These are phyloP conservation scores for Pleurotus tuoliensis DNA, from an alignment of 768 basidiomycete species.

Conservation along the genomic window DNA sequence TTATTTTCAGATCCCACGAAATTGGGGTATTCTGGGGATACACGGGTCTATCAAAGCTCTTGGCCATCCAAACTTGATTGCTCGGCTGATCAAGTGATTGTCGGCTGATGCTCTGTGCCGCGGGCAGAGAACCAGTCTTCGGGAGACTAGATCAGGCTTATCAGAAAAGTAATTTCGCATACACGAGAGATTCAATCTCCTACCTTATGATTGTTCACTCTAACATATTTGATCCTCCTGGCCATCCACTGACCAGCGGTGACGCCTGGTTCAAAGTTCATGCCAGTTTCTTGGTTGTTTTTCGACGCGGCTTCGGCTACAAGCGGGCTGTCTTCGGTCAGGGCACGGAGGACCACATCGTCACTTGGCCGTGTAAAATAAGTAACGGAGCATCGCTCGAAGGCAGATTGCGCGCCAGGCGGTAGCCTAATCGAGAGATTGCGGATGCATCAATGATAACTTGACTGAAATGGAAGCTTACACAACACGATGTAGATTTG, in stretches of 20 bases:
- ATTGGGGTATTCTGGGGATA: too few species aligned
- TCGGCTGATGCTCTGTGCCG: too few species aligned
- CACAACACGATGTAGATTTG: constrained; percentile 63
- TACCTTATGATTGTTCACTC: constrained; percentile 40
- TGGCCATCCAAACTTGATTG: too few species aligned
- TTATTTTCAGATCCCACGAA: too few species aligned
- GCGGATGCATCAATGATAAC: background rate
- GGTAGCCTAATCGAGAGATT: constrained; percentile 40
- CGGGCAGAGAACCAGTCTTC: too few species aligned
- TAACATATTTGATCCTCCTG: constrained; percentile 39
- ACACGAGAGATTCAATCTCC: too few species aligned
- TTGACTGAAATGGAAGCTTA: constrained; percentile 21
- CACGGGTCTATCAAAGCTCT: too few species aligned
- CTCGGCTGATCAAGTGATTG: too few species aligned
- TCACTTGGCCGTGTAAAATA: constrained; percentile 66
- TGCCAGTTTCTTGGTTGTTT: constrained; percentile 22
- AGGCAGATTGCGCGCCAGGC: constrained; percentile 48
- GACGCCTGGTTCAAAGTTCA: constrained; percentile 28
- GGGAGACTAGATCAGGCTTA: too few species aligned
- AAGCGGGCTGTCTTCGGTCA: constrained; percentile 45
- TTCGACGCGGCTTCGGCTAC: constrained; percentile 41
- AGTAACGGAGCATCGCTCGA: constrained; percentile 63
- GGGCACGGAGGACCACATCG: constrained; percentile 43
- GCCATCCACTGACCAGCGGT: constrained; percentile 42
- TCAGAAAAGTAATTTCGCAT: too few species aligned